Evolutionary conservation across 2,329 filamentous ascomycete genomes (phyloP).

Genomic region (Zymoseptoria brevis): DNA sequence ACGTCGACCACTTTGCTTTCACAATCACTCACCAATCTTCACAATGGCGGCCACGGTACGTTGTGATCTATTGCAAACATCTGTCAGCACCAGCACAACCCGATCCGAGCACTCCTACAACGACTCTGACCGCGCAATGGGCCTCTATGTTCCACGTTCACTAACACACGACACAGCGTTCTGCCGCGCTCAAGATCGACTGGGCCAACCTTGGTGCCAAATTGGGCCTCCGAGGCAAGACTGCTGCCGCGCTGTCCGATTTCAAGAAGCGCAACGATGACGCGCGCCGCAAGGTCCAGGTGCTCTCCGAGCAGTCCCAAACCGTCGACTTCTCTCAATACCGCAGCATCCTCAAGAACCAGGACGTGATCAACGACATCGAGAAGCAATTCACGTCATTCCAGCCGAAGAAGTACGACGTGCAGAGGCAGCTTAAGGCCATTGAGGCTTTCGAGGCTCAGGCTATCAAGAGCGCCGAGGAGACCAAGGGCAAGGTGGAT

Average conservation of each 20-base stretch:
- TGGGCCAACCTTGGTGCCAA: constrained; percentile 92
- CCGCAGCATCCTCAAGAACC: constrained; percentile 90
- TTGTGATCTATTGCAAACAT: constrained; percentile 1
- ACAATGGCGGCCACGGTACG: constrained; percentile 29
- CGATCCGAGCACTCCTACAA: neutral
- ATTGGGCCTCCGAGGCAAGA: constrained; percentile 93
- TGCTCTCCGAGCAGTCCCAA: constrained; percentile 75
- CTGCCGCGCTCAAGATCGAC: constrained; percentile 98
- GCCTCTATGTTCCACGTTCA: constrained; percentile 2
- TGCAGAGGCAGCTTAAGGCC: constrained; percentile 88
- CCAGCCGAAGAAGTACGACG: constrained; percentile 89
- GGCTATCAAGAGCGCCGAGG: constrained; percentile 92
- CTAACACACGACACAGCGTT: constrained; percentile 56
- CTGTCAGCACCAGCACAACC: neutral
- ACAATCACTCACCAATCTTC: constrained; percentile 4
- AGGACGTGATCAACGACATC: constrained; percentile 89
- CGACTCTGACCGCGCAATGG: neutral
- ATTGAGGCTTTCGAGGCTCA: constrained; percentile 97
- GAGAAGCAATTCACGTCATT: constrained; percentile 90
- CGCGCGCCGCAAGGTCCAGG: constrained; percentile 83
- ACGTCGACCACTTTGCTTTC: neutral
- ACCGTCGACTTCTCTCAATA: constrained; percentile 90
- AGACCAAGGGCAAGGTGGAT: constrained; percentile 94
- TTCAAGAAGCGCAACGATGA: constrained; percentile 99
- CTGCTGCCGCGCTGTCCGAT: constrained; percentile 77